phyloP scores from a whole-genome alignment of 768 basidiomycete species.

The Saitozyma podzolica region DNA sequence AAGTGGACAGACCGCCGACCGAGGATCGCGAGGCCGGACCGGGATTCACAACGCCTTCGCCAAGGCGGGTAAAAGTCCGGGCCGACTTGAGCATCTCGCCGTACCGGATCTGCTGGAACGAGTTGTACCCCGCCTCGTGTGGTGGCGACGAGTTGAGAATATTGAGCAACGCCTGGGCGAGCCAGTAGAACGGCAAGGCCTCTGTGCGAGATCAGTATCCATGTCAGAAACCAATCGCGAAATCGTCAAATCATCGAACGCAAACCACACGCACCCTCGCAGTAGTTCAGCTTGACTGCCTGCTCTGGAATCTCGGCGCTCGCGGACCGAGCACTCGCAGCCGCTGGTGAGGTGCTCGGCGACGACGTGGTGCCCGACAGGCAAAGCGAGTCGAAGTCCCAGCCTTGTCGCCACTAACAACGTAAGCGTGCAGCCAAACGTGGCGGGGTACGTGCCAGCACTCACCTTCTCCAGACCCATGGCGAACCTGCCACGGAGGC shows the following conservation, averaged over 20 bases:
- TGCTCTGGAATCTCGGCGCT: background rate
- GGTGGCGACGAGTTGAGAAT: slow-evolving; percentile 38
- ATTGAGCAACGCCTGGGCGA: slow-evolving; percentile 51
- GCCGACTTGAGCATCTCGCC: slow-evolving; percentile 49
- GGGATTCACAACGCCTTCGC: slow-evolving; percentile 31
- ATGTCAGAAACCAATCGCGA: background rate
- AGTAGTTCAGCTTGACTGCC: slow-evolving; percentile 32
- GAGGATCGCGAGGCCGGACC: too few relatives aligned
- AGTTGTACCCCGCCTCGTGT: slow-evolving; percentile 30
- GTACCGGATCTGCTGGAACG: slow-evolving; percentile 33
- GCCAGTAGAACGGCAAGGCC: slow-evolving; percentile 55
- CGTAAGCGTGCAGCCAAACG: slow-evolving; percentile 4
- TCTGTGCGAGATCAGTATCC: slow-evolving; percentile 26
- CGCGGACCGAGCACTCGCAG: background rate
- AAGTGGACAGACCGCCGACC: too few relatives aligned
- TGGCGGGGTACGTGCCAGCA: background rate
- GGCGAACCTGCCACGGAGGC: slow-evolving; percentile 33
- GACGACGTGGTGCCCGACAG: slow-evolving; percentile 6
- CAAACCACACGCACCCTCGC: slow-evolving; percentile 44
- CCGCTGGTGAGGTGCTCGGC: slow-evolving; percentile 1
- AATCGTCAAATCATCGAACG: too few relatives aligned
- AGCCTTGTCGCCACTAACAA: slow-evolving; percentile 53
- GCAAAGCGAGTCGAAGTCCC: slow-evolving; percentile 54
- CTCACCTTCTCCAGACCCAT: slow-evolving; percentile 33
- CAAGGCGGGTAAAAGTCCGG: slow-evolving; percentile 48